Conservation (phyloP, 495 filamentous ascomycete genomes). For the Aspergillus conjunctus region DNA sequence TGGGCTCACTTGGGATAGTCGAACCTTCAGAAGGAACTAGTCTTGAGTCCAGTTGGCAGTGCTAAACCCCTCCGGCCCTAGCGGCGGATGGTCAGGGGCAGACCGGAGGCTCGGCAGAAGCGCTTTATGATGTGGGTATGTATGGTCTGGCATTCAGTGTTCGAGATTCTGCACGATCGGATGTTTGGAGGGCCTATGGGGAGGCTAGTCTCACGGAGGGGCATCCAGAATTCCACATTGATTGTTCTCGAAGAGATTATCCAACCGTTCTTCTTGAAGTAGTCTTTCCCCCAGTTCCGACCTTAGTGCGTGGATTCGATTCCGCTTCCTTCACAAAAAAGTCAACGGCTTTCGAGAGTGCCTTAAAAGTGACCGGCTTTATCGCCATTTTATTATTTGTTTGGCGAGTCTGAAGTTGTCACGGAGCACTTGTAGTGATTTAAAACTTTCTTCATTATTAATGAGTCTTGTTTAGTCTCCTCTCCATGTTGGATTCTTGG, state of each 20-base stretch:
- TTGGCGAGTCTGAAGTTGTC: too few relatives aligned
- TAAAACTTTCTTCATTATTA: too few relatives aligned
- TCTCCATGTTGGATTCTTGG: background rate
- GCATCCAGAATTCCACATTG: background rate
- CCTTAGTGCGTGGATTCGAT: too few relatives aligned
- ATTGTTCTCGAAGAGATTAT: background rate
- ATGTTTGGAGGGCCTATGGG: background rate
- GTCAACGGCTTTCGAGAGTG: conserved; percentile 6
- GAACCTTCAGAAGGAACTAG: background rate
- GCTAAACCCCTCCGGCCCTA: conserved; percentile 11
- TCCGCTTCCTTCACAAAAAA: too few relatives aligned
- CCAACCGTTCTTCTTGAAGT: too few relatives aligned
- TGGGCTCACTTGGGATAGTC: background rate
- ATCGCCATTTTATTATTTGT: too few relatives aligned
- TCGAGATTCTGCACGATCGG: conserved; percentile 19
- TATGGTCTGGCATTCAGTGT: conserved; percentile 14
- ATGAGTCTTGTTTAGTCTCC: background rate
- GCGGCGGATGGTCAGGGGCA: conserved; percentile 21
- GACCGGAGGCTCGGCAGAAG: conserved; percentile 7
- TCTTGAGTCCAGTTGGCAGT: conserved; percentile 14
- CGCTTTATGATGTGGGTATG: background rate
- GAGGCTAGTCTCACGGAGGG: conserved; percentile 3
- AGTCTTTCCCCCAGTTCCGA: too few relatives aligned
- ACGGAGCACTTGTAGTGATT: too few relatives aligned
- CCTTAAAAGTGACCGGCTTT: background rate